Evolutionary conservation across 2,329 filamentous ascomycete genomes (phyloP), one percentile per base, ranked within the genome.

Genomic region (Diplodia corticola): DNA sequence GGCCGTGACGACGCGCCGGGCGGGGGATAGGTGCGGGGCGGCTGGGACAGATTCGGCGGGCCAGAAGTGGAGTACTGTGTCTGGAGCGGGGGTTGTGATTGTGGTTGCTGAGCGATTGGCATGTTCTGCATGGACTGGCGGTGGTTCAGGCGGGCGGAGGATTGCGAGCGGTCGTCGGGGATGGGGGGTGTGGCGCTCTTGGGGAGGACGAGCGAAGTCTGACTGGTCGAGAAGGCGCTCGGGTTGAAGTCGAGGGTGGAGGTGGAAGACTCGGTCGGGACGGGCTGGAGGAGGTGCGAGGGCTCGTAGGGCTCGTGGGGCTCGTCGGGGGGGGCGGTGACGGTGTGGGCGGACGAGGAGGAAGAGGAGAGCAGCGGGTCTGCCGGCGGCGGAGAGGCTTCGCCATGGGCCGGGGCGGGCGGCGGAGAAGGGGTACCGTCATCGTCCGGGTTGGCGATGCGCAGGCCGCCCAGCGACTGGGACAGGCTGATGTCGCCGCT

Each of bases 381-480:
- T 44, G 66, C 15, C 67, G 70, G 64, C 53, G 67, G 22, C 30
- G 46, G 48, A 40, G 63, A 33, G 51, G 50, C 59, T 65, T 61
- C 59, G 50, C 37, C 66, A 44, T 46, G 66, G 26, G 61, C 30
- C 26, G 54, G 50, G 30, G 67, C 67, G n/a, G 72, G 70, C 67
- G 72, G 72, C 68, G 71, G 71, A 65, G 72, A 72, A 63, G 73
- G 72, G 59, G 67, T 68, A 68, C 82, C 82, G 68, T 86, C 85
- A 80, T 95, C 88, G 81, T 97, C 93, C 65, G 94, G 94, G 79
- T 98, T 99, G 73, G 95, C 94, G 79, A 99, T 98, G 78, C 94
- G 92, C 79, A 99, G 84, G 74, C 94, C 94, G 75, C 95, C 95
- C 75, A 98, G 86, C 75, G 92, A 92, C 82, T 93, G 91, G 76